Conservation (phyloP, 2,329 filamentous ascomycete species). For the Cladosporium sp. region DNA sequence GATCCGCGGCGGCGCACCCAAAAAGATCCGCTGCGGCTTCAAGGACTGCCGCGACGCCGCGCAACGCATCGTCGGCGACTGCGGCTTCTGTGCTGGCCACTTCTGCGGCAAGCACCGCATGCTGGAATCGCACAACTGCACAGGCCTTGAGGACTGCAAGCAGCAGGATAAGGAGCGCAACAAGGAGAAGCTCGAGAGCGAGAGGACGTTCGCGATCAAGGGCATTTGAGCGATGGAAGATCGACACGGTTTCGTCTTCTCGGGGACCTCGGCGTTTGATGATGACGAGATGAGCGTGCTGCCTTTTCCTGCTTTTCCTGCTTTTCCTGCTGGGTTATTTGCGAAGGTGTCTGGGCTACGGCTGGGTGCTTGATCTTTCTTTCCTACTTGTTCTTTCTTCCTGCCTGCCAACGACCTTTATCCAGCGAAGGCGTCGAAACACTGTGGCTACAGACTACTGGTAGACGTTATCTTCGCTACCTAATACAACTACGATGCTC, state of each 20-base stretch:
- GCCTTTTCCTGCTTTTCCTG: no score
- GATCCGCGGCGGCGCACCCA: conserved; percentile 61
- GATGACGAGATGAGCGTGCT: conserved; percentile 13
- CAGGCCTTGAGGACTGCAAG: conserved; percentile 93
- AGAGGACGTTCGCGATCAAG: conserved; percentile 91
- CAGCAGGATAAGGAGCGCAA: conserved; percentile 95
- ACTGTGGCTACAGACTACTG: not conserved
- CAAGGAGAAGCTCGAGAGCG: conserved; percentile 84
- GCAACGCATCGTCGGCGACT: conserved; percentile 94
- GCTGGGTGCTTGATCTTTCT: not conserved
- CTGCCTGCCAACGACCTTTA: conserved; percentile 1
- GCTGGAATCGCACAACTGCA: conserved; percentile 91
- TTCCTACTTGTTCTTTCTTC: not conserved
- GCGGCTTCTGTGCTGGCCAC: conserved; percentile 88
- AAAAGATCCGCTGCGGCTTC: conserved; percentile 82
- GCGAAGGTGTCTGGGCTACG: conserved; percentile 8
- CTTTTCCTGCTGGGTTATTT: not conserved
- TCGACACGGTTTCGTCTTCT: not conserved
- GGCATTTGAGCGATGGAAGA: conserved; percentile 62
- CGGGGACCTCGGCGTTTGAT: not conserved
- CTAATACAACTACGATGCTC: not conserved
- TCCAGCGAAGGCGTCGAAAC: conserved; percentile 15
- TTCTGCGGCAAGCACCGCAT: conserved; percentile 95
- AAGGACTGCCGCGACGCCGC: conserved; percentile 86
- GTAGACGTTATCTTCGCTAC: not conserved